These are phyloP conservation scores for Paraphaeosphaeria sporulosa DNA, from an alignment of 2,329 filamentous ascomycete species.

Conservation along the genomic window DNA sequence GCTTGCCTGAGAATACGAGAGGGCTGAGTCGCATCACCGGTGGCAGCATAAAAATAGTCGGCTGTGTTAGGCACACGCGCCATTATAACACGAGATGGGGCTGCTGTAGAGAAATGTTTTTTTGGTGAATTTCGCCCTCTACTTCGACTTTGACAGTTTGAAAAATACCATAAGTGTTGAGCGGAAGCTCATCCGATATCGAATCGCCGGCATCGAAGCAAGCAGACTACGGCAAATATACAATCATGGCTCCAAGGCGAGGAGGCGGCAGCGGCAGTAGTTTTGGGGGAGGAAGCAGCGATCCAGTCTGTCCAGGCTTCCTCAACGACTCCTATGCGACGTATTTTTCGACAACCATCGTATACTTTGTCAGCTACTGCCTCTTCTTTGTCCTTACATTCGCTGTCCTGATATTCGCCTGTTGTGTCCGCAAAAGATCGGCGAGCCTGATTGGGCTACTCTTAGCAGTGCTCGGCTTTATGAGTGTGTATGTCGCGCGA, in stretches of 20 bases:
- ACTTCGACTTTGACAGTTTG: background rate
- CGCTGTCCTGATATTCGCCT: conserved; percentile 25
- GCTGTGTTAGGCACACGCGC: background rate
- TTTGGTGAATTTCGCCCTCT: background rate
- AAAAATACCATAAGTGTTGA: background rate
- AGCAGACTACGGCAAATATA: background rate
- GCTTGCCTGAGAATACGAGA: conserved; percentile 22
- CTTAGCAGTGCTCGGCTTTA: conserved; percentile 19
- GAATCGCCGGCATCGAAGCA: background rate
- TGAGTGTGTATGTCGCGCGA: conserved; percentile 28
- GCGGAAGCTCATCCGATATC: background rate
- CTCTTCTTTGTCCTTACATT: conserved; percentile 30
- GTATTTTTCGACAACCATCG: conserved; percentile 10
- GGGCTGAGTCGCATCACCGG: conserved; percentile 17
- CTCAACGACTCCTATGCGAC: conserved; percentile 18
- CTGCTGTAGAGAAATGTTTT: conserved; percentile 16
- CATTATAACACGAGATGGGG: conserved; percentile 23
- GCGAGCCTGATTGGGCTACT: conserved; percentile 34
- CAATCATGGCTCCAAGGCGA: conserved; percentile 33
- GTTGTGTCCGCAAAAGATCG: conserved; percentile 27
- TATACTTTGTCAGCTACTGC: conserved; percentile 24
- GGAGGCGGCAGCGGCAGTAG: conserved; percentile 23
- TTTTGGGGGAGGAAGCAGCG: conserved; percentile 6
- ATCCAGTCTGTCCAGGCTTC: conserved; percentile 25
- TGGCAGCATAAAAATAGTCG: conserved; percentile 26